A percentile compares a stretch with the other conserved stretches of the same genome.
Conservation (phyloP, 225 moss, liverwort and hornwort species). For the Ulota crispa region DNA sequence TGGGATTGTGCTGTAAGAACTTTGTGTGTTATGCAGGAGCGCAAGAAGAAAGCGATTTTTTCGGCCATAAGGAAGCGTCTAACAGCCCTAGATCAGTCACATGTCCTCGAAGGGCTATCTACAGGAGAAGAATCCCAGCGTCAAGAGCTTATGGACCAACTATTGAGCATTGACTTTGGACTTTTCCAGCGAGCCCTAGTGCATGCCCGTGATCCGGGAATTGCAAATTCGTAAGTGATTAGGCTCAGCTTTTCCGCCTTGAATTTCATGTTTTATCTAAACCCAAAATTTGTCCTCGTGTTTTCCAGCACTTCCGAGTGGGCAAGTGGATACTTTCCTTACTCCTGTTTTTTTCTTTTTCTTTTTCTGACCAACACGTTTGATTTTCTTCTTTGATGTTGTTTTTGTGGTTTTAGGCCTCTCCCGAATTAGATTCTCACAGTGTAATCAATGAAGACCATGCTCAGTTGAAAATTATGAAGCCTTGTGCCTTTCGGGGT, state of each 20-base stretch:
- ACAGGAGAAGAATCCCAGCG: conserved; percentile 58
- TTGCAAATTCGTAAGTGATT: conserved; percentile 41
- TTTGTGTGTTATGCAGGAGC: conserved; percentile 50
- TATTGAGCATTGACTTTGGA: conserved; percentile 71
- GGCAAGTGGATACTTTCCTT: background rate
- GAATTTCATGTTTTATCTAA: background rate
- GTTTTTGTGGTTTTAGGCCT: background rate
- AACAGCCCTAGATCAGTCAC: conserved; percentile 64
- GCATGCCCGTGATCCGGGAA: conserved; percentile 36
- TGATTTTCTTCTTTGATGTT: background rate
- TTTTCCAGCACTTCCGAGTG: background rate
- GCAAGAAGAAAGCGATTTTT: conserved; percentile 69
- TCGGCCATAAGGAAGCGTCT: conserved; percentile 70
- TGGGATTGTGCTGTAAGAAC: background rate
- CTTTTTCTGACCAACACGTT: background rate
- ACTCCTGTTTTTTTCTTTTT: background rate
- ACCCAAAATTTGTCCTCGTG: background rate
- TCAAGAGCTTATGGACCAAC: conserved; percentile 57
- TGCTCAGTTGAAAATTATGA: background rate
- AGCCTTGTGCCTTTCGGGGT: background rate
- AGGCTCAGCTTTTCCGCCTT: background rate
- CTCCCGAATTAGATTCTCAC: background rate
- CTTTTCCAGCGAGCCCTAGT: conserved; percentile 65
- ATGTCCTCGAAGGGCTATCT: conserved; percentile 69
- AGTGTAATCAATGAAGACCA: background rate